phyloP scores from a whole-genome alignment of 352 stramenopile genomes.

The Globisporangium camurandrum region DNA sequence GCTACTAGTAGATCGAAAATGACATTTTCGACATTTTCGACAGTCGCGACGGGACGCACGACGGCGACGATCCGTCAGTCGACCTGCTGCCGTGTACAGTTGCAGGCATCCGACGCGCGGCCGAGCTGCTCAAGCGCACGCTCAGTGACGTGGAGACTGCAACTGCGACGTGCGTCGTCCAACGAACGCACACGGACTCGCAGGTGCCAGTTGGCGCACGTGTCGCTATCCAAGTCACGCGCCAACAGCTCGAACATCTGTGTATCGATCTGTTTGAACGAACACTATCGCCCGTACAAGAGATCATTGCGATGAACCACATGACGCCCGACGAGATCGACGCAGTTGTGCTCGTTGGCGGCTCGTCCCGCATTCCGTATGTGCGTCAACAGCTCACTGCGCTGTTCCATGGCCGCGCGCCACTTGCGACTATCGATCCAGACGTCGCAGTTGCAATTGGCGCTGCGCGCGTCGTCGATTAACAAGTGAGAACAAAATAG shows the following conservation, averaged over 20 bases:
- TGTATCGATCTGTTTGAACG: conserved; percentile 39
- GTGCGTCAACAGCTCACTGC: conserved; percentile 30
- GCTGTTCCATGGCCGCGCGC: conserved; percentile 38
- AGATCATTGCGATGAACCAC: conserved; percentile 48
- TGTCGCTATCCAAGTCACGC: conserved; percentile 24
- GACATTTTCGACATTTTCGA: too few relatives aligned
- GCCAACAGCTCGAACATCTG: conserved; percentile 38
- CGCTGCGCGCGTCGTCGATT: conserved; percentile 47
- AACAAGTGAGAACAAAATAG: conserved; percentile 5
- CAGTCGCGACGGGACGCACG: too few relatives aligned
- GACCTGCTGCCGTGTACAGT: conserved; percentile 46
- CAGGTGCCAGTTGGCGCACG: background rate
- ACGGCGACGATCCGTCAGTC: conserved; percentile 13
- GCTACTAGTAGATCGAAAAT: too few relatives aligned
- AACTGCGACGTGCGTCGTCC: conserved; percentile 28
- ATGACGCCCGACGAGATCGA: conserved; percentile 81
- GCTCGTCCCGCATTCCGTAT: conserved; percentile 93
- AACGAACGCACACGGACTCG: background rate
- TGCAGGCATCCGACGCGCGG: conserved; percentile 40
- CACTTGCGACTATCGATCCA: conserved; percentile 51
- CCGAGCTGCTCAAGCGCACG: conserved; percentile 48
- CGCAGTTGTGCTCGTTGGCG: conserved; percentile 93
- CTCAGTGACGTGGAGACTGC: conserved; percentile 22
- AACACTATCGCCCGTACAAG: conserved; percentile 40
- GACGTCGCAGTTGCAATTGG: conserved; percentile 63